Evolutionary conservation across 2,329 filamentous ascomycete genomes (phyloP).

Genomic region (Bisporella sp.): DNA sequence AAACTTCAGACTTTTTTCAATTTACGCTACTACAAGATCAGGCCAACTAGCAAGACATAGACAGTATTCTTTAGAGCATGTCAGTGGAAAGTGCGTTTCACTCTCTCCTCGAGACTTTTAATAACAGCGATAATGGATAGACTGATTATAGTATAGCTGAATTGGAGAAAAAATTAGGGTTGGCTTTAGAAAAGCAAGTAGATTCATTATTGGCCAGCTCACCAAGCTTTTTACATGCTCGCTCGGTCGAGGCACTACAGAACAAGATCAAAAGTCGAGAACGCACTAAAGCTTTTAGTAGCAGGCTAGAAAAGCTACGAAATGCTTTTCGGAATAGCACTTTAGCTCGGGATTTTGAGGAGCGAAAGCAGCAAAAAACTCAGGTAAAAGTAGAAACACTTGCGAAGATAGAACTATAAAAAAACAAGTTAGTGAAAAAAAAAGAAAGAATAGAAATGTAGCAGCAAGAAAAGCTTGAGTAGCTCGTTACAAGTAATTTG

Average conservation of each 20-base stretch:
- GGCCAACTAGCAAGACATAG: background rate
- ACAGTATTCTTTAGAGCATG: too few species aligned
- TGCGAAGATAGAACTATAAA: slow-evolving; percentile 13
- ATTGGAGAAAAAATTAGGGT: background rate
- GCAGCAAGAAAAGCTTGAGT: background rate
- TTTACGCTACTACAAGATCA: slow-evolving; percentile 4
- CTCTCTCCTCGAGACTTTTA: slow-evolving; percentile 1
- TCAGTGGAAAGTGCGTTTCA: background rate
- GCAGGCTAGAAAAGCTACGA: background rate
- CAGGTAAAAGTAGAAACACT: slow-evolving; percentile 4
- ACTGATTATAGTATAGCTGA: slow-evolving; percentile 6
- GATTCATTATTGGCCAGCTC: background rate
- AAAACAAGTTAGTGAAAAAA: background rate
- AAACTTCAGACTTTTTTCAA: background rate
- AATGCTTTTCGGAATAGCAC: slow-evolving; percentile 5
- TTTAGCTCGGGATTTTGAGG: slow-evolving; percentile 9
- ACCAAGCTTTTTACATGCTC: slow-evolving; percentile 5
- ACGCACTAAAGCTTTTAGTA: slow-evolving; percentile 8
- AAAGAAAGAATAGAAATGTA: background rate
- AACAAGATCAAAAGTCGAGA: slow-evolving; percentile 14
- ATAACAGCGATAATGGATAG: slow-evolving; percentile 1
- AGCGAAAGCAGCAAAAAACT: slow-evolving; percentile 8
- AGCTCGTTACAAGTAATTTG: too few species aligned
- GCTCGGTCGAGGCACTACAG: slow-evolving; percentile 6
- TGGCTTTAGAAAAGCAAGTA: background rate